These are phyloP conservation scores for Amylocystis lapponica DNA, from an alignment of 768 basidiomycete genomes.

Conservation along the genomic window DNA sequence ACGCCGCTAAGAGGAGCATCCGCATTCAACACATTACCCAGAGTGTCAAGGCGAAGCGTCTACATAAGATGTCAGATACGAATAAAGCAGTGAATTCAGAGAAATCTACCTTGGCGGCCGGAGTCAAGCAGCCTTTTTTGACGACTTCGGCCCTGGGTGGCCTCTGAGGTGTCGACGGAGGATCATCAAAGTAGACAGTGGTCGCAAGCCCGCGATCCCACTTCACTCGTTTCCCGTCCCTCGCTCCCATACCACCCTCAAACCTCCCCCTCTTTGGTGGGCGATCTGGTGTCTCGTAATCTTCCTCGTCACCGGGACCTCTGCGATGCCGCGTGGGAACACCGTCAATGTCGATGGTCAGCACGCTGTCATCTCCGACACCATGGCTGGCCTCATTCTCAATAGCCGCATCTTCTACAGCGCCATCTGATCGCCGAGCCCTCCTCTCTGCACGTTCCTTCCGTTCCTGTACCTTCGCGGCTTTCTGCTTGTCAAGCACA, in stretches of 20 bases:
- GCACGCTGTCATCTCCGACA: constrained; percentile 10
- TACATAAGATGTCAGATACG: constrained; percentile 22
- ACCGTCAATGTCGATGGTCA: constrained; percentile 20
- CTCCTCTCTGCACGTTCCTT: constrained; percentile 56
- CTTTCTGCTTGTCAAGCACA: constrained; percentile 58
- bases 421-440: constrained; percentile 37
- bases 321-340: constrained; percentile 39
- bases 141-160: constrained; percentile 35
- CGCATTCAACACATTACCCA: constrained; percentile 65
- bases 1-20: constrained; percentile 53
- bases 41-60: constrained; percentile 57
- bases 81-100: constrained; percentile 2
- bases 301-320: constrained; percentile 79
- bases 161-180: constrained; percentile 44
- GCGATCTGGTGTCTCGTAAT: constrained; percentile 61
- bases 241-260: constrained; percentile 29
- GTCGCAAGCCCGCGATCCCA: constrained; percentile 71
- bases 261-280: constrained; percentile 36
- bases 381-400: constrained; percentile 19
- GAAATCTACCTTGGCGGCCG: constrained; percentile 54
- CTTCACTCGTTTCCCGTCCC: constrained; percentile 53
- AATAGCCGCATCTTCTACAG: constrained; percentile 25
- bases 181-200: constrained; percentile 56
- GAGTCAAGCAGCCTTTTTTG: constrained; percentile 63
- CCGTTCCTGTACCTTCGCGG: constrained; percentile 50